Conservation (phyloP, 2,329 filamentous ascomycete species). For the Hawksworthiomyces lignivorus region DNA sequence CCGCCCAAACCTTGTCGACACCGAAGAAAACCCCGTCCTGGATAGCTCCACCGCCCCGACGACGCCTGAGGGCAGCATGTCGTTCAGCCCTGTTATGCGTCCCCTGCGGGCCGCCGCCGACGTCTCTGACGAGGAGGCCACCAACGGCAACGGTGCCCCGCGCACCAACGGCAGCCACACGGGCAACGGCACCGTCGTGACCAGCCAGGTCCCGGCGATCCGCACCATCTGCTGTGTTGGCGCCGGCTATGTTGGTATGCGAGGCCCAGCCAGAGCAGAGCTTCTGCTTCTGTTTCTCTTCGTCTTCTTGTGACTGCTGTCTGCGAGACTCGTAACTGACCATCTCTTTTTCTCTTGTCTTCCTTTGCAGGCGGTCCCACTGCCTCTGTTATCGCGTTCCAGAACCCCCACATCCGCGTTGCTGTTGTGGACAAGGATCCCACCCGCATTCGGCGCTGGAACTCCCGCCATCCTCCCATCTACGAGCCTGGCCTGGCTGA, state of each 20-base stretch:
- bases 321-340: too few species aligned
- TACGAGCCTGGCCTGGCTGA: slow-evolving; percentile 66
- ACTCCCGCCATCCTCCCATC: slow-evolving; percentile 64
- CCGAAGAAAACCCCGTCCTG: slow-evolving; percentile 22
- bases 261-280: too few species aligned
- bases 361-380: slow-evolving; percentile 57
- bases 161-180: background rate
- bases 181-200: background rate
- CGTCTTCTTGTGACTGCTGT: too few species aligned
- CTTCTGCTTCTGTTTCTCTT: slow-evolving; percentile 13
- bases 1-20: slow-evolving; percentile 7
- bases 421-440: slow-evolving; percentile 68
- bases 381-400: slow-evolving; percentile 63
- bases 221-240: slow-evolving; percentile 65
- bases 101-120: slow-evolving; percentile 17
- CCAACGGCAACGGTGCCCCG: background rate
- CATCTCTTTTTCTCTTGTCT: background rate
- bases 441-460: slow-evolving; percentile 62
- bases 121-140: slow-evolving; percentile 8
- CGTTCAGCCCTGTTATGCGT: slow-evolving; percentile 33
- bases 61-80: slow-evolving; percentile 34
- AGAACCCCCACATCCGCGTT: slow-evolving; percentile 63
- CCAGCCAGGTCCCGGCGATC: slow-evolving; percentile 22
- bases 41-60: slow-evolving; percentile 36
- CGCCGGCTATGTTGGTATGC: slow-evolving; percentile 66